phyloP scores from a whole-genome alignment of 208 protist genomes.

The Wallacemonas rigidus region DNA sequence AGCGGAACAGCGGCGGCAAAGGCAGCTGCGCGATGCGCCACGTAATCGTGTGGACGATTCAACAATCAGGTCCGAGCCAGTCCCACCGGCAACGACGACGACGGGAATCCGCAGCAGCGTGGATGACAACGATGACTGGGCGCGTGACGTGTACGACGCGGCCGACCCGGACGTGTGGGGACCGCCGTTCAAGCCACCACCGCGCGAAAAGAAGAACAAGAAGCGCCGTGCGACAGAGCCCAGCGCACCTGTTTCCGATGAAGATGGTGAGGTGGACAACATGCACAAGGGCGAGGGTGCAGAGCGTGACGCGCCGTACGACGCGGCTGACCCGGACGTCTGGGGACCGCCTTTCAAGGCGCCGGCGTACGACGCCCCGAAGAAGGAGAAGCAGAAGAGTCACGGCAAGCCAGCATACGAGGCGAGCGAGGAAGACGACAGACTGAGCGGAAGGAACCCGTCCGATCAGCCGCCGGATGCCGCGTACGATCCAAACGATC shows the following conservation, averaged over 20 bases:
- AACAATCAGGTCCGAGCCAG: no score
- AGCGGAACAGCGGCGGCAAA: not conserved
- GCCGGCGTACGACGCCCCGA: conserved; percentile 2
- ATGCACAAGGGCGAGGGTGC: not conserved
- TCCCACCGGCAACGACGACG: not conserved
- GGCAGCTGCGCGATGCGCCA: not conserved
- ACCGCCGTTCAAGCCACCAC: conserved; percentile 5
- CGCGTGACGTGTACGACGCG: conserved; percentile 13
- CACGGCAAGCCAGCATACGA: not conserved
- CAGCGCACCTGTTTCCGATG: not conserved
- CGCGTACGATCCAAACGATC: conserved; percentile 2
- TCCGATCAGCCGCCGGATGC: not conserved
- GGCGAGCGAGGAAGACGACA: not conserved
- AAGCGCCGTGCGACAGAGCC: not conserved
- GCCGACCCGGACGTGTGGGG: conserved; percentile 12
- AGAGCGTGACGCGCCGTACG: not conserved
- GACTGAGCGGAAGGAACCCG: not conserved
- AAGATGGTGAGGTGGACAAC: not conserved
- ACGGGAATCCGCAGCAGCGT: not conserved
- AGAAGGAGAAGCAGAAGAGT: conserved; percentile 5
- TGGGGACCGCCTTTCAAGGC: conserved; percentile 11
- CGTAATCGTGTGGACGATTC: not conserved
- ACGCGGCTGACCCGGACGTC: conserved; percentile 1
- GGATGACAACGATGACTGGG: not conserved
- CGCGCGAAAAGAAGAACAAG: not conserved